Conservation (phyloP, 2,329 filamentous ascomycete genomes). For the Neopestalotiopsis sp. region DNA sequence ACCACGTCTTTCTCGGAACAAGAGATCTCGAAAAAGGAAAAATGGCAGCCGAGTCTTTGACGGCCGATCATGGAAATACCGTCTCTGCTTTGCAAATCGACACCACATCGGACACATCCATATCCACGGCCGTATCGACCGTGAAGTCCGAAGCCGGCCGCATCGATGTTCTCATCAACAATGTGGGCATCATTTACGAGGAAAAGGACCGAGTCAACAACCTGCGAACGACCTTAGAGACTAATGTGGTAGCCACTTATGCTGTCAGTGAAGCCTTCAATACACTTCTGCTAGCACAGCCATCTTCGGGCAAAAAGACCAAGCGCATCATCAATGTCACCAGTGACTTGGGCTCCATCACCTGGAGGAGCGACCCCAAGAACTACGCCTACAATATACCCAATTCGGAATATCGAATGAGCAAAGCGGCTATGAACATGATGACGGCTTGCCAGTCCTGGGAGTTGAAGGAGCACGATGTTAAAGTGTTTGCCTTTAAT, state of each 20-base stretch:
- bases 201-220: conserved; percentile 21
- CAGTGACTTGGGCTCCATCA: conserved; percentile 26
- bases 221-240: conserved; percentile 25
- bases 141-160: conserved; percentile 24
- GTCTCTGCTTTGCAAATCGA: conserved; percentile 28
- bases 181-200: conserved; percentile 24
- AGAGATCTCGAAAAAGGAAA: conserved; percentile 24
- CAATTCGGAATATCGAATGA: conserved; percentile 26
- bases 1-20: conserved; percentile 28
- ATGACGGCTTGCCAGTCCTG: conserved; percentile 26
- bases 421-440: conserved; percentile 29
- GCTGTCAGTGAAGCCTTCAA: conserved; percentile 26
- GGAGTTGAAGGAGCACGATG: conserved; percentile 25
- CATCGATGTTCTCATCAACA: conserved; percentile 30
- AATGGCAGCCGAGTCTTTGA: conserved; percentile 11
- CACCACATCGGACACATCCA: conserved; percentile 23
- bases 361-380: conserved; percentile 20
- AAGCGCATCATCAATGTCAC: conserved; percentile 29
- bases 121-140: conserved; percentile 21
- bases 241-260: conserved; percentile 26
- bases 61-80: conserved; percentile 21
- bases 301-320: conserved; percentile 17
- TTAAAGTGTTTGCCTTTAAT: conserved; percentile 27
- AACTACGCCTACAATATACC: conserved; percentile 17
- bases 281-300: conserved; percentile 23